A percentile compares a stretch with the other conserved stretches of the same genome.
phyloP scores from a whole-genome alignment of 2,329 filamentous ascomycete species.

The Talaromyces pinophilus region DNA sequence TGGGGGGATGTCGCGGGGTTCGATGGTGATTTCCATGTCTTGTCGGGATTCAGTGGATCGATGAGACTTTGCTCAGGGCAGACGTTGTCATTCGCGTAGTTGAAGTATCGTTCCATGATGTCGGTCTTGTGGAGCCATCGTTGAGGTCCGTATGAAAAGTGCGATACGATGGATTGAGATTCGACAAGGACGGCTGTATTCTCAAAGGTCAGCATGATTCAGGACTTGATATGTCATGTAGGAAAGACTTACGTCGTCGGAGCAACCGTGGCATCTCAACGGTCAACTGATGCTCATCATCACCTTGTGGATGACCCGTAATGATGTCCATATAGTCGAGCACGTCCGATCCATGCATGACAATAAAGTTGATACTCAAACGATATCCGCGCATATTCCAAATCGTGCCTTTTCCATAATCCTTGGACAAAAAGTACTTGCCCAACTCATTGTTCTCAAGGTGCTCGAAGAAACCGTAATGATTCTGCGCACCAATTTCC shows the following conservation, averaged over 20 bases:
- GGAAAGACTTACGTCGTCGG: constrained; percentile 15
- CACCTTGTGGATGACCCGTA: constrained; percentile 20
- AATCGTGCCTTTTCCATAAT: constrained; percentile 22
- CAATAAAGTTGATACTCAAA: constrained; percentile 23
- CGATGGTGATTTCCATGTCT: constrained; percentile 7
- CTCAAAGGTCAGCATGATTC: constrained; percentile 6
- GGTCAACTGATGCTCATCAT: constrained; percentile 23
- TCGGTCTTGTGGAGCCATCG: constrained; percentile 21
- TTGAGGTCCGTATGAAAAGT: constrained; percentile 23
- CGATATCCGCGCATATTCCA: constrained; percentile 22
- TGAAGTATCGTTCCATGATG: constrained; percentile 24
- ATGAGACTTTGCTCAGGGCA: constrained; percentile 18
- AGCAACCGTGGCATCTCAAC: constrained; percentile 23
- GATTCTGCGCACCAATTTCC: constrained; percentile 23
- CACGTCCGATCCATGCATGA: constrained; percentile 22
- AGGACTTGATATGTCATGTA: too few relatives aligned
- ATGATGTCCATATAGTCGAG: constrained; percentile 22
- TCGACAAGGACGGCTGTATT: constrained; percentile 21
- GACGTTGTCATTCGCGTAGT: constrained; percentile 23
- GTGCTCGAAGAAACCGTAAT: constrained; percentile 21
- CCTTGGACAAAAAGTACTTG: constrained; percentile 21
- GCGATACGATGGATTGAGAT: constrained; percentile 23
- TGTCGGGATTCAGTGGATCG: constrained; percentile 17
- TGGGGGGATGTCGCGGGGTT: not conserved
- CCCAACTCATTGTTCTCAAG: constrained; percentile 22